Percentiles rank a stretch among this genome's conserved stretches.
phyloP scores from a whole-genome alignment of 345 rosid genomes.

The Murraya paniculata region DNA sequence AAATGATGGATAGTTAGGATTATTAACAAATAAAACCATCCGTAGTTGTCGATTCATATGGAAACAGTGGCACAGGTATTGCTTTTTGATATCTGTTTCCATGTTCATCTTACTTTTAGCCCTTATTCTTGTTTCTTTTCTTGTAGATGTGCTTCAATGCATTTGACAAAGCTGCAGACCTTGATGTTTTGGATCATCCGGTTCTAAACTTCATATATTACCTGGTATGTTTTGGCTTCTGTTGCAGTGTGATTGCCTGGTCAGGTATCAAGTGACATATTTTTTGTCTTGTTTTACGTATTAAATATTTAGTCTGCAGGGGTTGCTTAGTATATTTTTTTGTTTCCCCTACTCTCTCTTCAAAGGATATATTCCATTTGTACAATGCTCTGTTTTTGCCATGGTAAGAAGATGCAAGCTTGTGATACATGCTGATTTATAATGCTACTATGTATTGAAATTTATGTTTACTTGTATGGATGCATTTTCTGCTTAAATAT shows the following conservation, averaged over 20 bases:
- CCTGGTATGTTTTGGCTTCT: constrained; percentile 47
- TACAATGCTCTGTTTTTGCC: background rate
- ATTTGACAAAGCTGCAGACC: constrained; percentile 71
- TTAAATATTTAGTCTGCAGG: background rate
- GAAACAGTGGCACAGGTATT: background rate
- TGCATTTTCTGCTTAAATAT: background rate
- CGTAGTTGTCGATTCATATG: background rate
- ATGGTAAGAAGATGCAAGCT: background rate
- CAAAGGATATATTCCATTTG: background rate
- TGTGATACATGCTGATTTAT: background rate
- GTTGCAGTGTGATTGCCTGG: background rate
- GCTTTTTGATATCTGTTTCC: background rate
- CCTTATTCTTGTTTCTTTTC: constrained; percentile 5
- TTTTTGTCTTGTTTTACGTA: background rate
- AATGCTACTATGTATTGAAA: background rate
- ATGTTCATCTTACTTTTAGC: constrained; percentile 5
- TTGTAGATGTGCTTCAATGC: constrained; percentile 80
- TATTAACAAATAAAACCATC: background rate
- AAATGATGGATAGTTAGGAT: background rate
- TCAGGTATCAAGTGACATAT: background rate
- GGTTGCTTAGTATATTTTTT: background rate
- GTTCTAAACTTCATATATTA: constrained; percentile 78
- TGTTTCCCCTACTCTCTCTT: background rate
- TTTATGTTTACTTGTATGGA: background rate
- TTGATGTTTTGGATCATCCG: constrained; percentile 84